Evolutionary conservation across 2,329 filamentous ascomycete species (phyloP).

Genomic region (Pseudogymnoascus sp.): DNA sequence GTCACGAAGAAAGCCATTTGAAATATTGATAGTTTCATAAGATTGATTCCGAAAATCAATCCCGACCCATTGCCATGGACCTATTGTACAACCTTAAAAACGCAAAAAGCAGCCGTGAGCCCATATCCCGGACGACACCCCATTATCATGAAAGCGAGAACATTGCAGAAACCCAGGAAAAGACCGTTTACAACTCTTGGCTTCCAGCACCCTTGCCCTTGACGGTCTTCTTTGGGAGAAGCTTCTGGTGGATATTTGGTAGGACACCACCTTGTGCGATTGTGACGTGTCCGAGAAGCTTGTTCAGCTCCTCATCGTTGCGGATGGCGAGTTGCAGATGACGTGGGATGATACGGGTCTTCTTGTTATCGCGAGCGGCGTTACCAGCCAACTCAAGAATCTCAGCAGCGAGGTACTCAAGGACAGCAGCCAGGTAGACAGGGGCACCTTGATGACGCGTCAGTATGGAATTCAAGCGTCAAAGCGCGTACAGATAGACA

Average conservation of each 20-base stretch:
- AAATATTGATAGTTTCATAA: slow-evolving; percentile 23
- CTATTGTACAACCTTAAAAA: slow-evolving; percentile 64
- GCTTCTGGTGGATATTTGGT: slow-evolving; percentile 96
- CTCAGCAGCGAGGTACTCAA: slow-evolving; percentile 97
- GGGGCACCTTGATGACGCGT: slow-evolving; percentile 54
- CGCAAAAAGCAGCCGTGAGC: slow-evolving; percentile 58
- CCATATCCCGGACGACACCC: slow-evolving; percentile 64
- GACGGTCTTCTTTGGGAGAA: slow-evolving; percentile 97
- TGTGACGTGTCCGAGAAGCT: slow-evolving; percentile 90
- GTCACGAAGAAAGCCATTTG: slow-evolving; percentile 1
- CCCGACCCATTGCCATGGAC: slow-evolving; percentile 46
- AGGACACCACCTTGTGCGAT: slow-evolving; percentile 96
- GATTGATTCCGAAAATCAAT: slow-evolving; percentile 28
- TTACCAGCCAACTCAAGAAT: slow-evolving; percentile 98
- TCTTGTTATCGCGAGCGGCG: slow-evolving; percentile 99
- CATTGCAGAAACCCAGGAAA: slow-evolving; percentile 46
- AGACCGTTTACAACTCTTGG: slow-evolving; percentile 75
- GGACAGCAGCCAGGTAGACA: slow-evolving; percentile 93
- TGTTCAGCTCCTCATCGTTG: slow-evolving; percentile 99
- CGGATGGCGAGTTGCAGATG: slow-evolving; percentile 98
- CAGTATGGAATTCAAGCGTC: slow-evolving; percentile 19
- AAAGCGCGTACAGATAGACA: slow-evolving; percentile 8
- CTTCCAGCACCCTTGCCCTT: slow-evolving; percentile 89
- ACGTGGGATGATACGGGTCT: slow-evolving; percentile 99
- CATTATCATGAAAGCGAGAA: slow-evolving; percentile 61